Base-by-base conservation (phyloP, 2,329 filamentous ascomycete genomes). In the Arthroderma sp. region DNA sequence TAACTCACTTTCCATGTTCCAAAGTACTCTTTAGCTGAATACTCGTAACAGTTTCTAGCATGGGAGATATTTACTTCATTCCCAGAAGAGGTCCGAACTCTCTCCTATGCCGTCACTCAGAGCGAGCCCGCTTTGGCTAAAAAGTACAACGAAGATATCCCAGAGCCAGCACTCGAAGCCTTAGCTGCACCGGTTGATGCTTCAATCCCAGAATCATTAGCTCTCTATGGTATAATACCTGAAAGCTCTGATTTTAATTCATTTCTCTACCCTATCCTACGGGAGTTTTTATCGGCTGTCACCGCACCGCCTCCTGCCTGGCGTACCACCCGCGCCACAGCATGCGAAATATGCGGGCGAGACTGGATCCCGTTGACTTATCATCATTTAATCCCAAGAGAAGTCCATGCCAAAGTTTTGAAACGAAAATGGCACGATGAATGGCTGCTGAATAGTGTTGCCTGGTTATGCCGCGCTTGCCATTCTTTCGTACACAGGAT, bases 391-490 rank as follows among this genome's bases (percentile, higher is more conserved):
- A 87, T 94, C 44, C 86, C 86, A n/a, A 74, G 78, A 36, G 74
- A 75, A 37, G 79, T 86, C 48, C 86, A 93, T 62, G 78, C 74
- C 5, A 86, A 86, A 58, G 84, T 76, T 3, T 60, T 86, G 34
- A 86, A 83, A 68, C 70, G 84, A 36, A 82, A 82, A 1, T 93
- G 86, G 86, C 83, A 88, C 66, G 73, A 74, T 3, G 76, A 78
- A 50, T 83, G 84, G 60, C 75, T 79, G 64, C 60, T 93, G 61
- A 78, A 84, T 55, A 86, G 79, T 58, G 86, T 91, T 15, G 86
- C 86, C 8, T 93, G 86, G 86, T 64, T 94, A 52, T 93, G 86
- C 63, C 72, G 85, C 41, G 82, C 85, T 2, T 94, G 86, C 56
- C 86, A 94, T 67, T 77, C 74, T 36, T 87, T 86, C 58, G 84